Conservation (phyloP, 1,139 yeast species). For the Pichia terricola region DNA sequence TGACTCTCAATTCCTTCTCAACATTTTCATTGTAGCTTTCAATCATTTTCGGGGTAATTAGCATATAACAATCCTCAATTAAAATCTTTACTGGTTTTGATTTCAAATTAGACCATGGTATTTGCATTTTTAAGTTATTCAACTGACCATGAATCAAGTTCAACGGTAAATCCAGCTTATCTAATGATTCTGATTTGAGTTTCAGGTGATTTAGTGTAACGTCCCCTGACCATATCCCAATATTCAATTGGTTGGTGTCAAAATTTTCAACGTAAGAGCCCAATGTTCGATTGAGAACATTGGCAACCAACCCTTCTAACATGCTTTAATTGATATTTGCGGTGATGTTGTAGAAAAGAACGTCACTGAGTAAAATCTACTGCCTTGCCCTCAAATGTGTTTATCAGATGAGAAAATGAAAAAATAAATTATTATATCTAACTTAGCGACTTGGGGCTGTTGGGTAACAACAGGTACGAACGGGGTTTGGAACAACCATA, state of each 20-base stretch:
- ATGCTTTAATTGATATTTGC: slow-evolving; percentile 19
- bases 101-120: slow-evolving; percentile 94
- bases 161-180: slow-evolving; percentile 73
- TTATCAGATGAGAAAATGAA: too few species aligned
- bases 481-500: too few species aligned
- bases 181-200: slow-evolving; percentile 76
- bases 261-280: slow-evolving; percentile 86
- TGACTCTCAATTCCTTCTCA: slow-evolving; percentile 53
- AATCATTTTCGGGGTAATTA: slow-evolving; percentile 66
- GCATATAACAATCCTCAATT: slow-evolving; percentile 79
- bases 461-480: too few species aligned
- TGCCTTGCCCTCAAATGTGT: too few species aligned
- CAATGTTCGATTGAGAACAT: slow-evolving; percentile 41
- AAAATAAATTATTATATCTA: too few species aligned
- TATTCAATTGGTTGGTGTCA: slow-evolving; percentile 87
- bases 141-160: slow-evolving; percentile 88
- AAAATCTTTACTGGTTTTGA: slow-evolving; percentile 84
- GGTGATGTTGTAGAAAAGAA: too few species aligned
- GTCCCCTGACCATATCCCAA: slow-evolving; percentile 98
- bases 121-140: slow-evolving; percentile 81
- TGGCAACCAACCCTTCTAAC: slow-evolving; percentile 53
- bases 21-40: slow-evolving; percentile 53
- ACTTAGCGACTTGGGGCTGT: too few species aligned
- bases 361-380: too few species aligned
- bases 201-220: slow-evolving; percentile 73